Base-by-base conservation (phyloP, 768 basidiomycete genomes). In the Lactarius quietus region DNA sequence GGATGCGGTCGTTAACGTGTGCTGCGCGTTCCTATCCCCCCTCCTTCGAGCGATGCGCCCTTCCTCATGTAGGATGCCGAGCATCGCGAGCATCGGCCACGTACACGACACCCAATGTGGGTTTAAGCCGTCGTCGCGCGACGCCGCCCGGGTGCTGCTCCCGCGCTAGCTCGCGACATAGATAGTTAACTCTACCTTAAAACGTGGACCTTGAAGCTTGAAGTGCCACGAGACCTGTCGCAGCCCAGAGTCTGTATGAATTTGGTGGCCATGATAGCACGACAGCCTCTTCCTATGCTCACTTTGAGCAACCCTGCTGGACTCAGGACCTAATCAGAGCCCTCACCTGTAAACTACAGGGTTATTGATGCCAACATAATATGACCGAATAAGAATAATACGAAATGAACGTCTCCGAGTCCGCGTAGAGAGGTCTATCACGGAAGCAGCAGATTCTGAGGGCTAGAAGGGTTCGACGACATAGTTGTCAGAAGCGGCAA, bases 71-170 rank as follows among this genome's bases (percentile, higher is more conserved):
- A 87, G 91, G 23, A 87, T 95, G 73, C 83, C 97, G 10, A 86
- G 89, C 41, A 84, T 96, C 54, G 87, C 96, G 35, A 95, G 95
- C 55, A 93, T 95, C 3, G 89, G 89, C 9, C 88, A 93, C 72
- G 90, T 96, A 65, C 86, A 92, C 29, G 95, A 97, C 78, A 98
- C 95, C 20, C 95, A 97, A 74, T 97, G 95, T 73, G 95, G 95
- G 38, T 98, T 98, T 86, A 98, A 98, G 77, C 84, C 98, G 31
- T 95, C 95, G 77, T 87, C 93, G 18, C 91, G 93, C 14, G 71
- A 80, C 4, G 88, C 94, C 0, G 94, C 94, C 10, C 85, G 82
- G 58, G 83, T 84, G 64, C 86, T 98, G 66, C 98, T 96, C 76
- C 93, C 93, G 1, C 81, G 82, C 2, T 89, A 96, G 72, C 87